Evolutionary conservation across 2,329 filamentous ascomycete species (phyloP).

Genomic region (Fusarium torulosum): DNA sequence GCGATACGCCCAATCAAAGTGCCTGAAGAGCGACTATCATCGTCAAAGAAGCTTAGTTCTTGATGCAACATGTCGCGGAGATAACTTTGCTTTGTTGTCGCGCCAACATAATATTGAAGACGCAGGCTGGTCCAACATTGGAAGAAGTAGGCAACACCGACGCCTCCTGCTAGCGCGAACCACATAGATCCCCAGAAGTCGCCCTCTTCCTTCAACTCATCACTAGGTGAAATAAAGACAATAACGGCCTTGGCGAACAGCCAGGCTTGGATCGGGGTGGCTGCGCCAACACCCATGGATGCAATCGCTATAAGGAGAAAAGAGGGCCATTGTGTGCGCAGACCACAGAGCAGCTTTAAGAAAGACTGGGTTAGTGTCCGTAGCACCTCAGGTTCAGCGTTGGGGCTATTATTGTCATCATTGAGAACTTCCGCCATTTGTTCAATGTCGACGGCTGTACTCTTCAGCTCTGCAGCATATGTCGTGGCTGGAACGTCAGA

Average conservation of each 20-base stretch:
- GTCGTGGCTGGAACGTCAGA: not conserved
- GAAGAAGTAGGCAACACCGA: slow-evolving; percentile 47
- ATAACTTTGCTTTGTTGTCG: slow-evolving; percentile 44
- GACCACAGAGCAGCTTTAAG: slow-evolving; percentile 33
- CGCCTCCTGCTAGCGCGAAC: slow-evolving; percentile 45
- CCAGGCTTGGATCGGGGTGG: slow-evolving; percentile 47
- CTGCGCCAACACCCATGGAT: slow-evolving; percentile 41
- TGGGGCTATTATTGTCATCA: not conserved
- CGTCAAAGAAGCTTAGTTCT: slow-evolving; percentile 48
- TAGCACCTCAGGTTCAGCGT: not conserved
- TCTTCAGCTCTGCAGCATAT: slow-evolving; percentile 8
- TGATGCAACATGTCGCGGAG: slow-evolving; percentile 48
- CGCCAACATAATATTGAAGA: slow-evolving; percentile 30
- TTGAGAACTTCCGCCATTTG: not conserved
- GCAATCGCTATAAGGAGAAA: slow-evolving; percentile 42
- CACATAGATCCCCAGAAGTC: slow-evolving; percentile 51
- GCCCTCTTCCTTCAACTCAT: slow-evolving; percentile 46
- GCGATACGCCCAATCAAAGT: slow-evolving; percentile 44
- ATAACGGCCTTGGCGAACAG: slow-evolving; percentile 46
- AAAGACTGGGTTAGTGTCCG: slow-evolving; percentile 14
- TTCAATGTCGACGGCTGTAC: not conserved
- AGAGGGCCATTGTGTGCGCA: slow-evolving; percentile 38
- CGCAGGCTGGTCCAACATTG: slow-evolving; percentile 34
- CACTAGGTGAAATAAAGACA: slow-evolving; percentile 40
- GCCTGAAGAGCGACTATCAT: slow-evolving; percentile 47